Percentiles rank a stretch among this genome's conserved stretches.
phyloP scores from a whole-genome alignment of 371 early-diverging fungal genomes.

The Nosema muscidifuracis region DNA sequence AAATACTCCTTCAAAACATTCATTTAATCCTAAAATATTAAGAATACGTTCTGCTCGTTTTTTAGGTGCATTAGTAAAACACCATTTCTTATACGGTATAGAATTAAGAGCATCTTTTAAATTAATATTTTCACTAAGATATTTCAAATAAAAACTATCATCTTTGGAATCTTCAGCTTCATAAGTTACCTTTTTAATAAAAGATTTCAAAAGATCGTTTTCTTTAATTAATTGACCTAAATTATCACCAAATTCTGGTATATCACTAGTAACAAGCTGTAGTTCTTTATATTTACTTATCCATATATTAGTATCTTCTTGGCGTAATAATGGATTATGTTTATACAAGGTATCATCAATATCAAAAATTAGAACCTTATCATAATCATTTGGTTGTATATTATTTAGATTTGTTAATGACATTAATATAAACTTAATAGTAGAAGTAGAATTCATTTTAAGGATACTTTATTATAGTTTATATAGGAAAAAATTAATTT shows the following conservation, averaged over 20 bases:
- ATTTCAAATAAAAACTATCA: neutral
- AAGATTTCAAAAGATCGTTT: neutral
- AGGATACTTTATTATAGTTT: no score
- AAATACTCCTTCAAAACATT: constrained; percentile 46
- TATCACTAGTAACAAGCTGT: no score
- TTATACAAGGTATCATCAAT: constrained; percentile 48
- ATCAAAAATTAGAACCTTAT: constrained; percentile 38
- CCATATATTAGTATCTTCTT: constrained; percentile 5
- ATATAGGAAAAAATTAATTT: no score
- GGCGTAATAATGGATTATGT: neutral
- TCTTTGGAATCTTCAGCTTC: constrained; percentile 6
- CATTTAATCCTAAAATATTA: constrained; percentile 7
- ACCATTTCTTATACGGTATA: constrained; percentile 24
- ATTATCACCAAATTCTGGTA: no score
- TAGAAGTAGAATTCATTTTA: no score
- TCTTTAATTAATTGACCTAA: neutral
- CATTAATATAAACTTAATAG: no score
- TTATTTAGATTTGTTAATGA: no score
- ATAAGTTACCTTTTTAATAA: neutral
- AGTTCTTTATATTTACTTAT: neutral
- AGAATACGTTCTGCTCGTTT: constrained; percentile 32
- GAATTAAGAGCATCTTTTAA: constrained; percentile 17
- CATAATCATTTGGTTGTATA: no score
- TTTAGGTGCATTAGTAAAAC: constrained; percentile 42
- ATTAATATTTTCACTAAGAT: constrained; percentile 15